Evolutionary conservation across 2,329 filamentous ascomycete species (phyloP), one percentile per base, ranked within the genome.

Genomic region (Arthrobotrys iridis): DNA sequence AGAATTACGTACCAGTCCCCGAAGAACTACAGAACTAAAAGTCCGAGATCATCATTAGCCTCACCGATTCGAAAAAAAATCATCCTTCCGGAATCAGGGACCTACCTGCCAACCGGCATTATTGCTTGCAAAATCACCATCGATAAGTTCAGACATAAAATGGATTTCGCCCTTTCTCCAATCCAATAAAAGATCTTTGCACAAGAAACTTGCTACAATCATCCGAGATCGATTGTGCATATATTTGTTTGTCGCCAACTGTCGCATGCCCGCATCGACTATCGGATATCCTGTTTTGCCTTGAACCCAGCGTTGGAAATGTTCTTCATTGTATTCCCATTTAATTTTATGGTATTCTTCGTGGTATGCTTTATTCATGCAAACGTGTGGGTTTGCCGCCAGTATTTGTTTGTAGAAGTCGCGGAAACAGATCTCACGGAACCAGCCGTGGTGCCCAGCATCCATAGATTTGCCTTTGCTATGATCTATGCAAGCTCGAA

Each of bases 371-470:
- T 91, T 91, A 81, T 88, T 88, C 90, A 92, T 91, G 80, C 88
- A 82, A 4, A 93, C 85, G 79, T 93, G 93, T 0, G 93, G 93
- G 92, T 92, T 96, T 74, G 93, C 84, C 0, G 89, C 91, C 3
- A 97, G 83, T 2, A 97, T 91, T 80, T 95, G 91, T 79, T 90
- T 92, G 83, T 96, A 96, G 80, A 96, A 96, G 79, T 96, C 92
- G 11, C 92, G 85, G 33, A 75, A 75, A 48, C 71, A 75, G 24
- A 75, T 37, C 33, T 76, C 65, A 18, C 72, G 72, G 43, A 76
- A 65, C 65, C 72, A 71, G 41, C 64, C 72, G 58, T 68, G 57
- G 28, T 75, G 71, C 87, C 71, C 71, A 3, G 55, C 18, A 43
- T 57, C 55, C 13, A 75, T 35, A 2, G 71, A 46, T 80, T 87